Percentiles rank a stretch among this genome's conserved stretches.
These are phyloP conservation scores for Theobroma cacao DNA, from an alignment of 345 rosid genomes.

Conservation along the genomic window DNA sequence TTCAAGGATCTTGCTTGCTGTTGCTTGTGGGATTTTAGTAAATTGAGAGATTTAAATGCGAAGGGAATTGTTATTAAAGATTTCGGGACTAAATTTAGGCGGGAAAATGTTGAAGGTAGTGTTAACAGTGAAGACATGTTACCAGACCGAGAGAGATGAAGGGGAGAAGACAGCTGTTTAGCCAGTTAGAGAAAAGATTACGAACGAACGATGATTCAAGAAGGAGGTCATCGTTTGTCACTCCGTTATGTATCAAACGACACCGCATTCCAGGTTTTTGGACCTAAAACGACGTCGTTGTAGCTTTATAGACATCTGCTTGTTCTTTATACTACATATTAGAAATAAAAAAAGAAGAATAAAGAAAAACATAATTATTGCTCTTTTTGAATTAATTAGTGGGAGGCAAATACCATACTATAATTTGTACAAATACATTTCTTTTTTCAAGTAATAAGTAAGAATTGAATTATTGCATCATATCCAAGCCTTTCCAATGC, in stretches of 20 bases:
- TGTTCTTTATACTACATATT: no score
- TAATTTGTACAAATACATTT: no score
- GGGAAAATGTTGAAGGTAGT: conserved; percentile 42
- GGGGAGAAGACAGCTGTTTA: neutral
- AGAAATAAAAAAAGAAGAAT: no score
- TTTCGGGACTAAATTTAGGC: conserved; percentile 37
- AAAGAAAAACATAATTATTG: no score
- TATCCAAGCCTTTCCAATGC: no score
- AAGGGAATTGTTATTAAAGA: conserved; percentile 13
- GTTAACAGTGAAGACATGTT: conserved; percentile 24
- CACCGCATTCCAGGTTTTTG: neutral
- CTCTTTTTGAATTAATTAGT: no score
- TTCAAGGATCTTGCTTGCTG: conserved; percentile 6
- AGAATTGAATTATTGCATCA: no score
- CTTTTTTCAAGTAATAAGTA: no score
- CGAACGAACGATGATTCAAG: neutral
- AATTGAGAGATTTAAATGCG: conserved; percentile 10
- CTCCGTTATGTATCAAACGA: neutral
- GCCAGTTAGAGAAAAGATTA: neutral
- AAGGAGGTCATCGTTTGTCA: no score
- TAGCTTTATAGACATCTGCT: no score
- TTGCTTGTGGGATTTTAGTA: conserved; percentile 10
- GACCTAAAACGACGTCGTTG: no score
- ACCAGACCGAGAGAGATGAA: neutral
- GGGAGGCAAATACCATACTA: no score